phyloP scores from a whole-genome alignment of 2,329 filamentous ascomycete genomes.

The Akanthomyces muscarius region DNA sequence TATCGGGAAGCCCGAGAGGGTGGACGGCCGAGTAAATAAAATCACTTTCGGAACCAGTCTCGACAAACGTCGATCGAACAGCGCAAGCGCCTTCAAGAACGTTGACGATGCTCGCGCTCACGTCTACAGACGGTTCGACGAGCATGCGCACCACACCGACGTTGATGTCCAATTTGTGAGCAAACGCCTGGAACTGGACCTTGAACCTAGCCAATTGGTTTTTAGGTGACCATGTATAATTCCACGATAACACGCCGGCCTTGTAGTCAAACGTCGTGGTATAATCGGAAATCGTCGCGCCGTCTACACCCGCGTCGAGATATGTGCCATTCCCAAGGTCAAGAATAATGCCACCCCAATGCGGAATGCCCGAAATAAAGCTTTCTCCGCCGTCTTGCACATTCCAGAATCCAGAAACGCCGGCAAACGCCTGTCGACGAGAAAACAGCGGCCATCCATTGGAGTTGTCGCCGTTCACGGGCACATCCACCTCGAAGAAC shows the following conservation, averaged over 20 bases:
- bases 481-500: constrained; percentile 26
- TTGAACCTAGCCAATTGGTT: constrained; percentile 44
- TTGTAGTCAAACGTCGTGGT: constrained; percentile 58
- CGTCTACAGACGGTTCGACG: constrained; percentile 50
- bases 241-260: constrained; percentile 60
- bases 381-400: constrained; percentile 58
- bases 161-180: constrained; percentile 60
- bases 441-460: constrained; percentile 66
- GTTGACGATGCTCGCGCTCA: constrained; percentile 59
- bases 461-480: constrained; percentile 32
- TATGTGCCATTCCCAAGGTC: constrained; percentile 49
- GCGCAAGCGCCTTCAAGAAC: constrained; percentile 65
- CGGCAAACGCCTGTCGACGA: constrained; percentile 61
- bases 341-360: constrained; percentile 46
- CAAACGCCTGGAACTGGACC: constrained; percentile 62
- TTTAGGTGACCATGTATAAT: constrained; percentile 60
- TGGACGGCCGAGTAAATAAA: constrained; percentile 62
- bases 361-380: constrained; percentile 67
- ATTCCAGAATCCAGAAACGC: constrained; percentile 65
- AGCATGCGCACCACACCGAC: constrained; percentile 49
- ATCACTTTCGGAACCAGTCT: constrained; percentile 50
- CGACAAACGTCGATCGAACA: constrained; percentile 57
- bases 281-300: constrained; percentile 57
- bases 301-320: constrained; percentile 58
- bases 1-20: constrained; percentile 56